A percentile compares a stretch with the other conserved stretches of the same genome.
Conservation (phyloP, 495 filamentous ascomycete species). For the Lasiosphaeria hispida region DNA sequence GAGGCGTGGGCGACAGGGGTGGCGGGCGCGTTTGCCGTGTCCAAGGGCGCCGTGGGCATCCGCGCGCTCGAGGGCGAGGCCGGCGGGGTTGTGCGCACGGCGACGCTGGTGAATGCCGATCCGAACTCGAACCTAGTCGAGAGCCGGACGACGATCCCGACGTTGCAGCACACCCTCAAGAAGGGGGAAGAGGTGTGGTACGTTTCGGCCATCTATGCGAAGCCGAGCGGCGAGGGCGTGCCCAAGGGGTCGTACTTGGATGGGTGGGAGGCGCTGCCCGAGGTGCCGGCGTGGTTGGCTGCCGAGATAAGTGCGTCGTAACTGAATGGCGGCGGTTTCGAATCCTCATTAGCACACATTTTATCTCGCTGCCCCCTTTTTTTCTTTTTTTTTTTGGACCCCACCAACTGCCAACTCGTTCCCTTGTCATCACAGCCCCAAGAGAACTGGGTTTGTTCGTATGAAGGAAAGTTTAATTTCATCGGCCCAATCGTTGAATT, state of each 20-base stretch:
- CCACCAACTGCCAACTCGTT: no score
- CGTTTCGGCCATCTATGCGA: conserved; percentile 50
- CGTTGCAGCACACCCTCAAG: conserved; percentile 52
- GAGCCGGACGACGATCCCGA: conserved; percentile 67
- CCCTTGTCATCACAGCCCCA: no score
- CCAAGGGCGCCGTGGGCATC: conserved; percentile 66
- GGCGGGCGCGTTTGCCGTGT: conserved; percentile 60
- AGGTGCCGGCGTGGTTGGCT: conserved; percentile 54
- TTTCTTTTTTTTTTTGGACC: no score
- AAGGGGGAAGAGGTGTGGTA: conserved; percentile 50
- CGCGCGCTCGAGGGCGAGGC: conserved; percentile 49
- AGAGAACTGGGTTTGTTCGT: no score
- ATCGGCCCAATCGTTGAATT: no score
- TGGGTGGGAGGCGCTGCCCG: conserved; percentile 54
- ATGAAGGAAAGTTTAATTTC: no score
- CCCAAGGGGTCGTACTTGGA: conserved; percentile 41
- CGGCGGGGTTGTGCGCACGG: conserved; percentile 37
- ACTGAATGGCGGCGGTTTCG: not conserved
- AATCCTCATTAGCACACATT: no score
- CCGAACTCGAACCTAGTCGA: conserved; percentile 75
- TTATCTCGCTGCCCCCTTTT: no score
- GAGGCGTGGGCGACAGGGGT: conserved; percentile 56
- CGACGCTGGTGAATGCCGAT: conserved; percentile 67
- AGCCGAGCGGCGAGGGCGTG: conserved; percentile 42
- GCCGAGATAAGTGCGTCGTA: conserved; percentile 37